Evolutionary conservation across 805 yeast genomes (phyloP).

Genomic region (Cyberlindnera mycetangii): DNA sequence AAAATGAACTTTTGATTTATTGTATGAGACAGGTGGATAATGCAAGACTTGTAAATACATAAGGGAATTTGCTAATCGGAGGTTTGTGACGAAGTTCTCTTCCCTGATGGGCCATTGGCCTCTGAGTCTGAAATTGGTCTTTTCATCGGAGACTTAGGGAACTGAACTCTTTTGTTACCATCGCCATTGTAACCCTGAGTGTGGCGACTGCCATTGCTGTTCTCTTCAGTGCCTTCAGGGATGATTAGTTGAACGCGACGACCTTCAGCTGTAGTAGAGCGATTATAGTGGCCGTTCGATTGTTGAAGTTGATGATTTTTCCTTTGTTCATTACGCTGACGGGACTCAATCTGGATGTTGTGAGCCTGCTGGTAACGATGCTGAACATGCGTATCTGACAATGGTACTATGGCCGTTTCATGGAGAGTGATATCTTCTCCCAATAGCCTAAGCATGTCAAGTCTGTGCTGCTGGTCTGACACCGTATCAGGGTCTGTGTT

Average conservation of each 20-base stretch:
- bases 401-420: neutral
- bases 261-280: neutral
- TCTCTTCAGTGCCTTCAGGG: neutral
- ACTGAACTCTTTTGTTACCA: neutral
- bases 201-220: neutral
- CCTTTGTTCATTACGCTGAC: neutral
- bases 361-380: neutral
- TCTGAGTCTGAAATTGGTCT: conserved; percentile 12
- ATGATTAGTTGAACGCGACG: conserved; percentile 1
- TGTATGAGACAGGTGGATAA: too few species aligned
- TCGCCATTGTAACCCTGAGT: neutral
- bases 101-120: neutral
- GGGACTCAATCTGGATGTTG: neutral
- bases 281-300: neutral
- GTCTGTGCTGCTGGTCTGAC: conserved; percentile 15
- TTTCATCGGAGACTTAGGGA: conserved; percentile 19
- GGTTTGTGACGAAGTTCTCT: neutral
- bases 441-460: conserved; percentile 2
- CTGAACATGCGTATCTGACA: neutral
- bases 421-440: neutral
- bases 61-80: neutral
- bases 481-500: conserved; percentile 31
- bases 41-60: too few species aligned
- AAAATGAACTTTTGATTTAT: too few species aligned
- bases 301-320: neutral